Evolutionary conservation across 2,329 filamentous ascomycete genomes (phyloP).

Genomic region (Cephalotrichum gorgonifer): DNA sequence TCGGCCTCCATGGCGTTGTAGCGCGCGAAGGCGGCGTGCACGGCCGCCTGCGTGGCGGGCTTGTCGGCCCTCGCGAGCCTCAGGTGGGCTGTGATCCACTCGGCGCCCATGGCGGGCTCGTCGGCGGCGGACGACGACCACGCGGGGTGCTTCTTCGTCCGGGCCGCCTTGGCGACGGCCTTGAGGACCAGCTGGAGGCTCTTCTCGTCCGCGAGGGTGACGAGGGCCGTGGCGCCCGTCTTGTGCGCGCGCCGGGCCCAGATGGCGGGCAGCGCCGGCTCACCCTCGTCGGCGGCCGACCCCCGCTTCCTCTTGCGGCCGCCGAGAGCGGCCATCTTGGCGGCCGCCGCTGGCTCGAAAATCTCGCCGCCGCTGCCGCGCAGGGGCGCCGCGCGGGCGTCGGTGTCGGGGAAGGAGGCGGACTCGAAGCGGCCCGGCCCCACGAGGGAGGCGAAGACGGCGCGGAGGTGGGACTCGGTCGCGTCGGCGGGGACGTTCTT

Average conservation of each 20-base stretch:
- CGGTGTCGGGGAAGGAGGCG: constrained; percentile 62
- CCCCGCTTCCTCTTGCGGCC: constrained; percentile 37
- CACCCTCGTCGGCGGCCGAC: constrained; percentile 47
- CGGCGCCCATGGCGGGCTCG: constrained; percentile 43
- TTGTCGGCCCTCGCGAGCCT: constrained; percentile 61
- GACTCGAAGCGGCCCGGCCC: constrained; percentile 69
- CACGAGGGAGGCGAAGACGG: constrained; percentile 64
- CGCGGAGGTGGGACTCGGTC: constrained; percentile 65
- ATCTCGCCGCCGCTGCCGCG: constrained; percentile 8
- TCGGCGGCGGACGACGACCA: constrained; percentile 56
- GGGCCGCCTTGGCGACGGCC: constrained; percentile 53
- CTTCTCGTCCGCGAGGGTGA: constrained; percentile 72
- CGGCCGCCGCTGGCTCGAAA: constrained; percentile 20
- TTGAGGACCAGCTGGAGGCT: constrained; percentile 70
- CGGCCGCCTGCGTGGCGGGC: constrained; percentile 54
- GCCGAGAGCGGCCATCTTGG: constrained; percentile 24
- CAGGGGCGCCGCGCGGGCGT: constrained; percentile 24
- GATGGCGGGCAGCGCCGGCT: constrained; percentile 54
- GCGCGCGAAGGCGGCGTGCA: constrained; percentile 79
- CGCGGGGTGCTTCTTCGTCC: constrained; percentile 47
- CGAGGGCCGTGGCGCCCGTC: constrained; percentile 71
- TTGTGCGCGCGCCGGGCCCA: constrained; percentile 63
- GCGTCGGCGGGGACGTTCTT: constrained; percentile 82
- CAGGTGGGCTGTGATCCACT: constrained; percentile 56
- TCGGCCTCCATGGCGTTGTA: constrained; percentile 64